Evolutionary conservation across 345 rosid genomes (phyloP), one percentile per base, ranked within the genome.

Genomic region (Citrus sp.): DNA sequence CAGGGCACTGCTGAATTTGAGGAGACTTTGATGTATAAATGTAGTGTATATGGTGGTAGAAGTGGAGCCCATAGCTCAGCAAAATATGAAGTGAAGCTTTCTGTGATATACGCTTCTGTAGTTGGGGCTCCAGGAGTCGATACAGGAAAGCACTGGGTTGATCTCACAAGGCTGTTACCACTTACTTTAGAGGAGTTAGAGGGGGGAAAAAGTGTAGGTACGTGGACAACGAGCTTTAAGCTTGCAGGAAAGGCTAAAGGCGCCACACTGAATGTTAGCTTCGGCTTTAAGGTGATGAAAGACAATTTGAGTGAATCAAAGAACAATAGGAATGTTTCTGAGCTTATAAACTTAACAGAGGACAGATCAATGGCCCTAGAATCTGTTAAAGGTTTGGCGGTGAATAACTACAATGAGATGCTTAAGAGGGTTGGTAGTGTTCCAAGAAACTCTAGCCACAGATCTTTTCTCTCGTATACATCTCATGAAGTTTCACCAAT

Each of bases 221-320:
- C 89, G 77, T 94, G 97, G 97, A 87, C 83, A 19, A 94, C 92
- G 4, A 89, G 91, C 85, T 92, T 91, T 58, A 88, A 89, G 83
- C 88, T 94, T 65, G 80, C 86, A 6, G 94, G 89, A 40, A 72
- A 82, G 85, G 93, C 93, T 37, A 85, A 84, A 74, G 89, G 90
- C 51, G 98, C 97, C 10, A 80, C 85, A 68, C 84, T 93, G 74
- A 93, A 88, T 77, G 87, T 94, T 79, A 89, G 95, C 82, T 89
- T 93, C 56, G 89, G 93, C 73, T 94, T 84, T 87, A 88, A 85
- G 1, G 35, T 87, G 69, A 74, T 81, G 58, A 77, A 63, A 58
- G 82, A 79, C 49, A 70, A 59, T 73, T 77, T 78, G 49, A 73
- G 58, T 30, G 89, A 79, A 77, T 66, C 90, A 16, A 82, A 81